A percentile compares a stretch with the other conserved stretches of the same genome.
Evolutionary conservation across 129 eudicot genomes (phyloP).

Genomic region (Glebionis coronaria): DNA sequence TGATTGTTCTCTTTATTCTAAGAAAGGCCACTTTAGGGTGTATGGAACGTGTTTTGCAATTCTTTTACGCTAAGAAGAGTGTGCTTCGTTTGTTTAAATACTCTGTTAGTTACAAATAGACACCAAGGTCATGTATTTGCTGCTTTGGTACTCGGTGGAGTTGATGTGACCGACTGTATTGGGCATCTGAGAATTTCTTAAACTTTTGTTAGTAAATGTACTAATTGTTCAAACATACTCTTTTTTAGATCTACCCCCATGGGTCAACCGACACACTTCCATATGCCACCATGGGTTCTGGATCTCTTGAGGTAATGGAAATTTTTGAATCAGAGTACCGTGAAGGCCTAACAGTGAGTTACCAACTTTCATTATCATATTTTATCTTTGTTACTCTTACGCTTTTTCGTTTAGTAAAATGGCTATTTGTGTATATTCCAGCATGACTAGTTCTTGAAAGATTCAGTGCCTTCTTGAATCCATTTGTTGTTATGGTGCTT

Average conservation of each 20-base stretch:
- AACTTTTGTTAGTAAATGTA: neutral
- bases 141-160: slow-evolving; percentile 95
- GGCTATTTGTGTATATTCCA: too few species aligned
- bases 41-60: too few species aligned
- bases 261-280: slow-evolving; percentile 95
- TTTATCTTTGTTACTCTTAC: too few species aligned
- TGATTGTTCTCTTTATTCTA: too few species aligned
- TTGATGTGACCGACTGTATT: slow-evolving; percentile 56
- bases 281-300: slow-evolving; percentile 97
- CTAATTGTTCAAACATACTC: slow-evolving; percentile 8
- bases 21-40: too few species aligned
- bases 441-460: neutral
- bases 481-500: too few species aligned
- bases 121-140: slow-evolving; percentile 89
- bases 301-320: slow-evolving; percentile 96
- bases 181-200: neutral
- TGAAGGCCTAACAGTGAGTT: slow-evolving; percentile 89
- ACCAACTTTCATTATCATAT: neutral
- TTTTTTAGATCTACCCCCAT: slow-evolving; percentile 82
- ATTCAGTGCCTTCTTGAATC: neutral
- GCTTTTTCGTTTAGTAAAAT: too few species aligned
- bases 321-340: slow-evolving; percentile 85
- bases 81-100: too few species aligned
- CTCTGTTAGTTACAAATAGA: too few species aligned
- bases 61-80: too few species aligned